Conservation (phyloP, 495 filamentous ascomycete genomes). For the Penicillium tannophilum region DNA sequence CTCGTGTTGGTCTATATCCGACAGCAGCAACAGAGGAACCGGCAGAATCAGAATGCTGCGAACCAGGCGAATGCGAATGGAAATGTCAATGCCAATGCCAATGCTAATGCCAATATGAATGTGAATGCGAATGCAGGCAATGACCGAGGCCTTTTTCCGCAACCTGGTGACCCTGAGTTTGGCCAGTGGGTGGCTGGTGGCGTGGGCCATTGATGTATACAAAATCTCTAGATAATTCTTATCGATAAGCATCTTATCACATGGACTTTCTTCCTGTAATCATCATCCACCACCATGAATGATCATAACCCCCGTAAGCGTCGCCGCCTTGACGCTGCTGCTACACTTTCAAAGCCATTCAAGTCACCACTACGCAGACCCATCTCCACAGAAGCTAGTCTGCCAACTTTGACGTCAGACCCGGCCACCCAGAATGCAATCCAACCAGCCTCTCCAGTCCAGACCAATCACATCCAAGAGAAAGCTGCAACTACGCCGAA, state of each 20-base stretch:
- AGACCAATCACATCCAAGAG: neutral
- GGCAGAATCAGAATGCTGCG: slow-evolving; percentile 45
- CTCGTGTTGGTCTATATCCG: slow-evolving; percentile 81
- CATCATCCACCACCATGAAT: slow-evolving; percentile 24
- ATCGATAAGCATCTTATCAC: slow-evolving; percentile 24
- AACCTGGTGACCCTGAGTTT: slow-evolving; percentile 71
- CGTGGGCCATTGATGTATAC: slow-evolving; percentile 63
- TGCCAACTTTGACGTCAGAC: neutral
- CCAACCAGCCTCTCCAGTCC: neutral
- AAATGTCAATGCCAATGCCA: slow-evolving; percentile 23
- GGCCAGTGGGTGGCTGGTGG: slow-evolving; percentile 75
- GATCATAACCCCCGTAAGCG: slow-evolving; percentile 46
- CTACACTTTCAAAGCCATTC: slow-evolving; percentile 65
- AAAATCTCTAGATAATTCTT: slow-evolving; percentile 17
- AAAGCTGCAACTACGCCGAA: neutral
- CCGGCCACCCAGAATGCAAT: neutral
- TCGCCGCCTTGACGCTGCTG: slow-evolving; percentile 54
- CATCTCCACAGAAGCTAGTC: slow-evolving; percentile 5
- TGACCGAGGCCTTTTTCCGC: slow-evolving; percentile 71
- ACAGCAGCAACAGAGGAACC: slow-evolving; percentile 63
- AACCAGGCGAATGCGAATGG: slow-evolving; percentile 29
- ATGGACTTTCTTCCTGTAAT: neutral
- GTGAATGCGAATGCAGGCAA: slow-evolving; percentile 29
- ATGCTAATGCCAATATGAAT: slow-evolving; percentile 15
- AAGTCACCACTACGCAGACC: slow-evolving; percentile 61